Evolutionary conservation across 805 yeast genomes (phyloP).

Genomic region (Schwanniomyces sp.): DNA sequence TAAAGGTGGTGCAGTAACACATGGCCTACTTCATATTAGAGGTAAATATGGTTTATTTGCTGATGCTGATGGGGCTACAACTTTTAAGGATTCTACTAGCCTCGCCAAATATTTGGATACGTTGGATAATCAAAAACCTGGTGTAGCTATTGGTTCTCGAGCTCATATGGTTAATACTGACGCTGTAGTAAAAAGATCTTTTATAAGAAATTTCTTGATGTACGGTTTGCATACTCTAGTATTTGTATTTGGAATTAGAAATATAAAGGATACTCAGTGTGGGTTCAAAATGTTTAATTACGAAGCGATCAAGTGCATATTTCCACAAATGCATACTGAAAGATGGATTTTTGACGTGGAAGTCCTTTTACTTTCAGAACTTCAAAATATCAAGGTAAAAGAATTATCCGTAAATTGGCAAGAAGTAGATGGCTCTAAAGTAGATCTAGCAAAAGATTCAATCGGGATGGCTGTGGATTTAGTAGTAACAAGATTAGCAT

Average conservation of each 20-base stretch:
- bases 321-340: constrained; percentile 93
- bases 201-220: constrained; percentile 88
- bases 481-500: constrained; percentile 87
- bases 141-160: constrained; percentile 85
- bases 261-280: constrained; percentile 92
- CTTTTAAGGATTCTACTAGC: constrained; percentile 64
- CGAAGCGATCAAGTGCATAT: constrained; percentile 60
- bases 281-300: constrained; percentile 92
- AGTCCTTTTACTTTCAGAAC: constrained; percentile 73
- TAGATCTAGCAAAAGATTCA: constrained; percentile 87
- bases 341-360: constrained; percentile 99
- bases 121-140: constrained; percentile 36
- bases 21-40: constrained; percentile 75
- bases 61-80: constrained; percentile 97
- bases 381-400: constrained; percentile 61
- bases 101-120: constrained; percentile 45
- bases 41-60: constrained; percentile 84
- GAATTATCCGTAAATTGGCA: constrained; percentile 96
- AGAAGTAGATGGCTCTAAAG: constrained; percentile 93
- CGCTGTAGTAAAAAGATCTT: constrained; percentile 92
- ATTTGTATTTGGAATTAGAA: constrained; percentile 83
- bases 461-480: constrained; percentile 92
- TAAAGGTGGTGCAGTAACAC: constrained; percentile 87
- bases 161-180: constrained; percentile 97
- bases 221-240: constrained; percentile 86